Base-by-base conservation (phyloP, 257 asterid genomes). In the Prunella vulgaris region DNA sequence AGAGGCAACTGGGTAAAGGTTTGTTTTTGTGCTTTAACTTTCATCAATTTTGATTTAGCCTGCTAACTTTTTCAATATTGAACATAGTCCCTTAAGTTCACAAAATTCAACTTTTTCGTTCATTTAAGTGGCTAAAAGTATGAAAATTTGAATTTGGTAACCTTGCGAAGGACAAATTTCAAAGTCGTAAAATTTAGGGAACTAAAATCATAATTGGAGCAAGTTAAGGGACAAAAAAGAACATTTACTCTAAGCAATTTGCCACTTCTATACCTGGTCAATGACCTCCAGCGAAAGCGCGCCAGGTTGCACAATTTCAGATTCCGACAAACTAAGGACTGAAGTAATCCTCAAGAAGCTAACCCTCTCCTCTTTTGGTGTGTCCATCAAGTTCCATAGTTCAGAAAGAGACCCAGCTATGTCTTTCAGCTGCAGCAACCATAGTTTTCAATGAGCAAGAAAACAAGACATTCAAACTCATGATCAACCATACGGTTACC, bases 311-410 rank as follows among this genome's bases (percentile, higher is more conserved):
- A 76, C 70, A 49, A 87, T 85, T 65, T 85, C 87, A 52, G 93
- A 81, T 83, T 87, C 97, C 7, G 88, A 62, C 61, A 66, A 77
- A 71, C 78, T 77, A 77, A 89, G 84, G 66, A 88, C 64, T 2
- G 89, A 86, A 74, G 76, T 90, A 60, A 84, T 76, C 73, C 75
- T 80, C 53, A 83, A 77, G 77, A 93, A 86, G 74, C 72, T 77
- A 14, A 66, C 72, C 76, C 75, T 88, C 74, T 90, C 99, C 71
- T 84, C 92, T 70, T 69, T 81, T 14, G 78, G 74, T 53, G 89
- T 73, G 78, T 89, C 96, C 97, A 93, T 88, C 82, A 93, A 80
- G 75, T 83, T 87, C 97, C 99, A 93, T 38, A 93, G 97, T 67
- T 87, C 92, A 74, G 58, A 85, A 30, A 93, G 88, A 33, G 91